Evolutionary conservation across 2,329 filamentous ascomycete species (phyloP), one percentile per base, ranked within the genome.

Genomic region (Chaetomium sp.): DNA sequence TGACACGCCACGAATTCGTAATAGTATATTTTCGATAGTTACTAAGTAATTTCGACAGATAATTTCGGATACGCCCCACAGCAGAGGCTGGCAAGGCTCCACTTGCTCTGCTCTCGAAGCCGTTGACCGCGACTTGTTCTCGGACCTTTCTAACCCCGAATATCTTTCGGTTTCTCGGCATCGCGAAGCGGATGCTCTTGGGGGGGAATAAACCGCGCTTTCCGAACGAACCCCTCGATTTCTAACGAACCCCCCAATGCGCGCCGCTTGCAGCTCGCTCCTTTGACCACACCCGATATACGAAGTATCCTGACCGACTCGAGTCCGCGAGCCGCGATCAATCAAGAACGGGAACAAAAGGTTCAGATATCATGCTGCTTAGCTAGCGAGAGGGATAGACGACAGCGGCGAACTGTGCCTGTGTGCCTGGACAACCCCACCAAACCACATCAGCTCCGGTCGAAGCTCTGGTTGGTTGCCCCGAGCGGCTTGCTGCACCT

Each of bases 391-490:
- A 11, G 37, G 36, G 36, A 33, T n/a, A 33, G 32, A 33, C 33
- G 49, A 40, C 12, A 36, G 40, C n/a, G 32, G 34, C 12, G 40
- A 43, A 43, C 32, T 27, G 19, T 27, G 19, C 19, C 19, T 27
- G 40, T 36, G 4, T 11, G 43, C n/a, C 19, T n/a, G 12, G 11
- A 38, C 32, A 6, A 36, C 19, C 41, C 36, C 55, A 34, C 52
- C 42, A 38, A 44, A 33, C n/a, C 38, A 35, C 52, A 49, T 49
- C 52, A 41, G 11, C 43, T 33, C 34, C 49, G 12, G 48, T 40
- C 44, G 48, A 14, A 36, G 27, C 35, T 52, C 52, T 55, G 56
- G 56, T 58, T 58, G 52, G 56, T 54, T 49, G 49, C 49, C 44
- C 36, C 32, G n/a, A 38, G 43, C 37, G 49, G 48, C 48, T 43